phyloP scores from a whole-genome alignment of 768 basidiomycete species.

The Xerocomellus intermedius region DNA sequence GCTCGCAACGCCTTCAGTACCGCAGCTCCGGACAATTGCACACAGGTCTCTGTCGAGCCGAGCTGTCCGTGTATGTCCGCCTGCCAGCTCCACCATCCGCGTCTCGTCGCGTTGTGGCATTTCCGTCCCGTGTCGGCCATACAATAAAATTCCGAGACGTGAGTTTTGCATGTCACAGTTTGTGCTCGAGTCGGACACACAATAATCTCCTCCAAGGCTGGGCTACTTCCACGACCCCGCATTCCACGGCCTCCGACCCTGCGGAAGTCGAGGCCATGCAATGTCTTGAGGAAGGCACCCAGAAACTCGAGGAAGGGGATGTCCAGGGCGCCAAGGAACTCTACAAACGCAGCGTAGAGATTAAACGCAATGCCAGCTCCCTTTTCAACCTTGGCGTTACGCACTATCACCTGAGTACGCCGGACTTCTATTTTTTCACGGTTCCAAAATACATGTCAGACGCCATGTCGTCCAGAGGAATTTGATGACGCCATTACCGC shows the following conservation, averaged over 20 bases:
- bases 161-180: slow-evolving; percentile 21
- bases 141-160: slow-evolving; percentile 24
- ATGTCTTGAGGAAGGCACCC: slow-evolving; percentile 80
- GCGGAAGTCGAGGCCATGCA: slow-evolving; percentile 76
- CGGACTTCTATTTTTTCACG: slow-evolving; percentile 13
- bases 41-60: slow-evolving; percentile 24
- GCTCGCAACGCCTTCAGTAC: slow-evolving; percentile 21
- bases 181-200: slow-evolving; percentile 1
- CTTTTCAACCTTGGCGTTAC: slow-evolving; percentile 89
- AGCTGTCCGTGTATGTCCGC: slow-evolving; percentile 19
- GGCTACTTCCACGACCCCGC: slow-evolving; percentile 77
- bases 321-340: slow-evolving; percentile 73
- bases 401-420: slow-evolving; percentile 83
- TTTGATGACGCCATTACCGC: slow-evolving; percentile 81
- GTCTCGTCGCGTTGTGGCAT: slow-evolving; percentile 6
- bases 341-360: slow-evolving; percentile 77
- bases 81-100: slow-evolving; percentile 15
- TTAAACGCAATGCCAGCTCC: slow-evolving; percentile 75
- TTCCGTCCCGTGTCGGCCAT: slow-evolving; percentile 6
- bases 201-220: slow-evolving; percentile 44
- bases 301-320: slow-evolving; percentile 84
- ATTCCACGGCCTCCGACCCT: slow-evolving; percentile 81
- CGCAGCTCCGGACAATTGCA: slow-evolving; percentile 24
- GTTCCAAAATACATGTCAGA: slow-evolving; percentile 16
- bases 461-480: slow-evolving; percentile 56